Conservation (phyloP, 2,329 filamentous ascomycete genomes). For the Didymella segeticola region DNA sequence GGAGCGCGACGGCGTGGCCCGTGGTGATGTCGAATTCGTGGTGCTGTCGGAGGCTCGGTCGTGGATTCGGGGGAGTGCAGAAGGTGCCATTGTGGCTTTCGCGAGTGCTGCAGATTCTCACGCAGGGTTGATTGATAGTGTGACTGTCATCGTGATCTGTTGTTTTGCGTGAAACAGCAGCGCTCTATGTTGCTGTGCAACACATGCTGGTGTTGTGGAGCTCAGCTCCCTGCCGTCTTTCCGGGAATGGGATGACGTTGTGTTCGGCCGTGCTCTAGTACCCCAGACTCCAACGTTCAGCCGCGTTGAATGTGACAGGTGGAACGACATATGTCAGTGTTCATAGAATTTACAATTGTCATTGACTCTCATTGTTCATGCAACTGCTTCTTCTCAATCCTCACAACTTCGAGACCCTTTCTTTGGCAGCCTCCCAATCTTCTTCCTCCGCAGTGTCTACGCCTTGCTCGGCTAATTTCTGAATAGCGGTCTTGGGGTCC, state of each 20-base stretch:
- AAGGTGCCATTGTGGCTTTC: constrained; percentile 16
- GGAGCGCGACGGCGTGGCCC: constrained; percentile 32
- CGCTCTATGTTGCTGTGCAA: neutral
- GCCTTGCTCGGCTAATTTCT: constrained; percentile 15
- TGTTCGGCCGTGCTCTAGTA: constrained; percentile 20
- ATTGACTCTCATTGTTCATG: neutral
- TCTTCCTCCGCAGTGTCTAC: constrained; percentile 14
- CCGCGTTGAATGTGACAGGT: neutral
- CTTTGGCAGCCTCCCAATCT: constrained; percentile 16
- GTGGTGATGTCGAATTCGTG: constrained; percentile 29
- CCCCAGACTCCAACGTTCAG: constrained; percentile 12
- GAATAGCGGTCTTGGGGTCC: constrained; percentile 34
- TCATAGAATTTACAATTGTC: neutral
- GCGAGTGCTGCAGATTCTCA: neutral
- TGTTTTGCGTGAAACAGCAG: neutral
- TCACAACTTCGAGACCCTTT: constrained; percentile 13
- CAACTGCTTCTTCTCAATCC: no score
- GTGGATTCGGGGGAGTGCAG: constrained; percentile 22
- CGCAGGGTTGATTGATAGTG: neutral
- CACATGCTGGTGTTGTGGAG: constrained; percentile 6
- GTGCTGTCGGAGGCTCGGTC: constrained; percentile 27
- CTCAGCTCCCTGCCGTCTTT: constrained; percentile 12
- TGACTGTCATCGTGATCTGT: neutral
- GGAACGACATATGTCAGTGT: no score
- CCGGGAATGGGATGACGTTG: constrained; percentile 14